A percentile compares a stretch with the other conserved stretches of the same genome.
These are phyloP conservation scores for Chenopodium formosanum DNA, from an alignment of 148 eudicot species.

Conservation along the genomic window DNA sequence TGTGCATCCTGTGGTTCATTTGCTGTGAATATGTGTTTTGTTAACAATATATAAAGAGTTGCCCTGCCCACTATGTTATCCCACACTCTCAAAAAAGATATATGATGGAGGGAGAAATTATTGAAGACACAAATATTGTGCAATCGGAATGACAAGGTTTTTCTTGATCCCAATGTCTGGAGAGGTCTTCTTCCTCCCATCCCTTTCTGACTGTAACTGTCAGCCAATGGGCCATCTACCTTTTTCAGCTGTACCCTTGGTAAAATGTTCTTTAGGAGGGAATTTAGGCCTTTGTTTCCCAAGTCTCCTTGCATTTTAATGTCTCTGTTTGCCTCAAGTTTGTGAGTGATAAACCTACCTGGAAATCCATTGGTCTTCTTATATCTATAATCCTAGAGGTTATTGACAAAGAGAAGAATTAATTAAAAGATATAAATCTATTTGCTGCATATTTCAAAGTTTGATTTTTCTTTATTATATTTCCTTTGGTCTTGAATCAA, in stretches of 20 bases:
- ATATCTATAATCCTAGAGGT: background rate
- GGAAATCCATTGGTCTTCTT: background rate
- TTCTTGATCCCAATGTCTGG: background rate
- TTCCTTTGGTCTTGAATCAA: slow-evolving; percentile 5
- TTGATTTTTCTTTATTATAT: background rate
- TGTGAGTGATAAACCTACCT: no score
- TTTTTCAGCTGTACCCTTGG: background rate
- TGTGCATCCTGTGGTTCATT: background rate
- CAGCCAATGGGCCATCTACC: background rate
- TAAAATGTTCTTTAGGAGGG: background rate
- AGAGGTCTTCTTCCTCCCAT: background rate
- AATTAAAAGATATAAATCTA: no score
- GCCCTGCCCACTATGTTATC: background rate
- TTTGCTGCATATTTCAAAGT: background rate
- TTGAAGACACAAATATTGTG: background rate
- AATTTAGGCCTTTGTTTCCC: background rate
- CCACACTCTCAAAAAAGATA: background rate
- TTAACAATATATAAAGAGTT: background rate
- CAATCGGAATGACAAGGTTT: background rate
- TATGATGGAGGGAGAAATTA: background rate
- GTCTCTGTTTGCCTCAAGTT: no score
- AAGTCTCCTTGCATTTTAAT: background rate
- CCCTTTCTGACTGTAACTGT: background rate
- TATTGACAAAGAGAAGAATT: background rate
- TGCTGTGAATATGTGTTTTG: background rate